Evolutionary conservation across 148 eudicot species (phyloP), one percentile per base, ranked within the genome.

Genomic region (Euryodendron excelsum): DNA sequence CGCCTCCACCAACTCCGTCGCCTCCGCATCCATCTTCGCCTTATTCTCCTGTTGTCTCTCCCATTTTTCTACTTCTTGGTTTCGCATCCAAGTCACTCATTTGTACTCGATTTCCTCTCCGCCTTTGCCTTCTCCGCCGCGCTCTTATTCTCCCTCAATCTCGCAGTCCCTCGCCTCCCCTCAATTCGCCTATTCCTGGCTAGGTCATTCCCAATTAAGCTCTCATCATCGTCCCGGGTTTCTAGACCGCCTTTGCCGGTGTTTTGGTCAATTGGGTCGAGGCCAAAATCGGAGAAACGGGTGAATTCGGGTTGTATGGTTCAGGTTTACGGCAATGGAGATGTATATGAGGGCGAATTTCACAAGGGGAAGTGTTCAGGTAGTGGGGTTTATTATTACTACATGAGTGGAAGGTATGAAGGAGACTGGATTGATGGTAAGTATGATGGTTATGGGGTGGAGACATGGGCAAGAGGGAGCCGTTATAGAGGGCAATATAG

Each of bases 401-500:
- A 91, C 71, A 91, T 92, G 97, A 94, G 95, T 87, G 97, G 98
- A 56, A 89, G 93, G 77, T 94, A 89, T 79, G 97, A 94, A 76
- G 97, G 98, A 15, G 97, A 94, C 84, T 94, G 98, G 98, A 85
- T 92, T 79, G 98, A 94, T 86, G 98, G 97, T 27, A 94, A 92
- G 77, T 94, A 92, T 84, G 98, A 94, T 87, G 98, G 98, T 0
- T 86, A 85, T 88, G 97, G 97, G 15, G 98, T 94, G 1, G 98
- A 94, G 72, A 94, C 97, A 27, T 94, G 98, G 98, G 97, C 98
- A 3, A 83, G 93, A 67, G 98, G 98, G 30, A 94, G 98, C 68
- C 87, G 93, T 30, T 94, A 92, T 80, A 80, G 98, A 15, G 98
- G 98, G 62, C 95, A 92, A 64, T 94, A 92, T 75, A 87, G 91